Base-by-base conservation (phyloP, 108 stramenopile genomes). In the Cyclotella cryptica region DNA sequence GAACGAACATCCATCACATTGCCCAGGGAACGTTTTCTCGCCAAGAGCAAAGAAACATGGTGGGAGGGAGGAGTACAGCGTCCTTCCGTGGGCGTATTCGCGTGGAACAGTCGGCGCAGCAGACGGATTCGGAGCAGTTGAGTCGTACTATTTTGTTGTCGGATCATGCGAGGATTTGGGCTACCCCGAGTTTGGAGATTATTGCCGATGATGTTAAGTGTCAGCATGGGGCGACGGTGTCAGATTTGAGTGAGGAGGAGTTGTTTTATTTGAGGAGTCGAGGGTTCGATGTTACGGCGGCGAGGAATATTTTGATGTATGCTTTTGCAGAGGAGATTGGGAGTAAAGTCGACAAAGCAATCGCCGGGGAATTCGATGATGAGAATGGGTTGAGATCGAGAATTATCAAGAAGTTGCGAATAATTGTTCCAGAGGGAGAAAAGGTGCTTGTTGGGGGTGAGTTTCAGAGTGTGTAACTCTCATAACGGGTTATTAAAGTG, bases 131-230 rank as follows among this genome's bases (percentile, higher is more conserved):
- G 45, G 61, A 96, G 52, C 98, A 98, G 85, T 80, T 97, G 44
- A 93, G 93, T 26, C 85, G 96, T 27, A 91, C 93, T 12, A 89
- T 98, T 22, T 75, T 97, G 27, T 72, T 98, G 81, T 90, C 85
- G 58, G 96, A 98, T 69, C 83, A 87, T 70, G 90, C 86, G 5
- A 72, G 92, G 30, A 89, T 96, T 43, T 92, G 92, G 91, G 81
- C 93, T n/a, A 93, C 95, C 28, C 98, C 98, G 22, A 89, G 91
- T 39, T 83, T 98, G 72, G 96, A 97, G 72, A 97, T 98, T 65
- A 92, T 96, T 79, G 96, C 98, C 12, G 96, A 97, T 76, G 95
- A 98, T 86, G 96, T 98, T 17, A 80, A 88, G 74, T 98, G 98
- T 80, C 91, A 94, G 18, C 98, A 98, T 80, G 98, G 98, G 19